Percentiles rank a stretch among this genome's conserved stretches.
Conservation (phyloP, 2,329 filamentous ascomycete genomes). For the Periconia digitata region DNA sequence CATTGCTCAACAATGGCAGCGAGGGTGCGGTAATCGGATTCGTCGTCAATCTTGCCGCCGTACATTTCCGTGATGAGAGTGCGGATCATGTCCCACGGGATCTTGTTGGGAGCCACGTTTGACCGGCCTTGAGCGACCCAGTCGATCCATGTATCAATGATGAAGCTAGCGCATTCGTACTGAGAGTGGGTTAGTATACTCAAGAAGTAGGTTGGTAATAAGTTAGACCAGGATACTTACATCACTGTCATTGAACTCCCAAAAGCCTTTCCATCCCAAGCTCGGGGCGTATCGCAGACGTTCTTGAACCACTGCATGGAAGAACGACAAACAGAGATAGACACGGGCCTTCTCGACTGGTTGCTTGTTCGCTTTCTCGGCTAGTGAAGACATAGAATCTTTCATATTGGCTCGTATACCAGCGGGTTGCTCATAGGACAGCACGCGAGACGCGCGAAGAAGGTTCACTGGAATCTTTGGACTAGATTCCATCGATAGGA, state of each 20-base stretch:
- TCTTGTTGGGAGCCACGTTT: slow-evolving; percentile 89
- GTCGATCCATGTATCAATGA: slow-evolving; percentile 95
- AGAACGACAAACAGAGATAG: slow-evolving; percentile 87
- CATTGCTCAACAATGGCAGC: slow-evolving; percentile 72
- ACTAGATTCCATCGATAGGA: slow-evolving; percentile 97
- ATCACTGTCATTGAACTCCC: slow-evolving; percentile 99
- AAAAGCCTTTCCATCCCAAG: slow-evolving; percentile 97
- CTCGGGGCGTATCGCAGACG: slow-evolving; percentile 89
- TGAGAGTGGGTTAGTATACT: slow-evolving; percentile 46
- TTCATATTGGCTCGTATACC: slow-evolving; percentile 98
- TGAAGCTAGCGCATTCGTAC: slow-evolving; percentile 97
- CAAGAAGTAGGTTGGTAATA: too few relatives aligned
- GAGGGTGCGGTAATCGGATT: slow-evolving; percentile 77
- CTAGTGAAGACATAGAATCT: slow-evolving; percentile 85
- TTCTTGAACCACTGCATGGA: slow-evolving; percentile 96
- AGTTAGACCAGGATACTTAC: slow-evolving; percentile 71
- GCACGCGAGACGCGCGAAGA: slow-evolving; percentile 85
- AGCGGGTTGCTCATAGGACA: slow-evolving; percentile 98
- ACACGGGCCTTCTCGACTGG: slow-evolving; percentile 89
- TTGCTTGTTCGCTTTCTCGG: slow-evolving; percentile 72
- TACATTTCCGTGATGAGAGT: slow-evolving; percentile 92
- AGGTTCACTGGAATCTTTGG: slow-evolving; percentile 96
- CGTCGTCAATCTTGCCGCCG: slow-evolving; percentile 94
- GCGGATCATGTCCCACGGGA: slow-evolving; percentile 95
- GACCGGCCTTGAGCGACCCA: slow-evolving; percentile 78